phyloP scores from a whole-genome alignment of 768 basidiomycete genomes.

The Glaciozyma antarctica region DNA sequence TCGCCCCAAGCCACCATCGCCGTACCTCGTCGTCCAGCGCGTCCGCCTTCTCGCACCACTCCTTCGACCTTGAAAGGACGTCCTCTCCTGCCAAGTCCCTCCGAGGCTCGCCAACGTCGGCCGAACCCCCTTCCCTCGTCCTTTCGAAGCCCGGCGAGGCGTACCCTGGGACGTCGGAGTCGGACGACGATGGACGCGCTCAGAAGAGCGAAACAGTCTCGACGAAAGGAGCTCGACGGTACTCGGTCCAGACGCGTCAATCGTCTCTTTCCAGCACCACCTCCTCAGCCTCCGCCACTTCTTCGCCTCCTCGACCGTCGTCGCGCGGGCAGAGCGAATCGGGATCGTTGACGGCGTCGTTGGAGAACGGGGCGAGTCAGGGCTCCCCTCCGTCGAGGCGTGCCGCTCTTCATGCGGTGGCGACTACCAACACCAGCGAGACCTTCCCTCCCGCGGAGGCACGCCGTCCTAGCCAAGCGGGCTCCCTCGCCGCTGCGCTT shows the following conservation, averaged over 20 bases:
- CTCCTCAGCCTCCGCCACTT: no score
- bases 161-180: neutral
- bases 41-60: neutral
- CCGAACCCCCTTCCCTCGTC: slow-evolving; percentile 1
- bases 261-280: no score
- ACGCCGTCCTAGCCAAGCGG: neutral
- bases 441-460: neutral
- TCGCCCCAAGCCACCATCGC: neutral
- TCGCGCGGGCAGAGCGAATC: neutral
- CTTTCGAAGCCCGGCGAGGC: slow-evolving; percentile 5
- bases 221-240: neutral
- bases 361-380: no score
- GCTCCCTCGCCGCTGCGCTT: neutral
- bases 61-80: neutral
- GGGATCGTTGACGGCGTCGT: neutral
- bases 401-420: neutral
- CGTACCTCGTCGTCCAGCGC: neutral
- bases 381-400: neutral
- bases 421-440: neutral
- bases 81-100: neutral
- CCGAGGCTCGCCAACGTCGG: neutral
- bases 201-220: neutral
- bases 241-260: no score
- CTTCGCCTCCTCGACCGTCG: neutral
- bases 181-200: neutral